Conservation (phyloP, 1,139 yeast species). For the Debaryomycetaceae sp. region DNA sequence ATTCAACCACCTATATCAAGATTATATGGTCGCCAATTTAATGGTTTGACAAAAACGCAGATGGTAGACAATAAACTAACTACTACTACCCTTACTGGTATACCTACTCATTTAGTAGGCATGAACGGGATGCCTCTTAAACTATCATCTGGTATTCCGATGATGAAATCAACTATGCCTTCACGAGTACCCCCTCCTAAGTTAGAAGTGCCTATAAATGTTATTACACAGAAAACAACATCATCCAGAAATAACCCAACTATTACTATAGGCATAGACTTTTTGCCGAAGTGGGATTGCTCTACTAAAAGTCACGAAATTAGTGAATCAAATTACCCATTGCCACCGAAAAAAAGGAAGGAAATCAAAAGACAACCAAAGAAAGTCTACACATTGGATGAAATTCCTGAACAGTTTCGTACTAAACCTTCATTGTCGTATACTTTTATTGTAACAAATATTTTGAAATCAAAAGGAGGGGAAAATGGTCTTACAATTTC, state of each 20-base stretch:
- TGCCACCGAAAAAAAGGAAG: slow-evolving; percentile 39
- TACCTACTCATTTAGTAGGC: slow-evolving; percentile 22
- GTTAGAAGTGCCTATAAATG: slow-evolving; percentile 33
- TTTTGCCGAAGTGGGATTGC: slow-evolving; percentile 22
- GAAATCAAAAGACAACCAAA: slow-evolving; percentile 47
- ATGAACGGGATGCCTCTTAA: slow-evolving; percentile 15
- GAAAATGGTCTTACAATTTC: slow-evolving; percentile 75
- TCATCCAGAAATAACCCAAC: slow-evolving; percentile 18
- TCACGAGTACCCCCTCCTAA: slow-evolving; percentile 38
- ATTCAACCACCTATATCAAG: slow-evolving; percentile 46
- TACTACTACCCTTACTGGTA: slow-evolving; percentile 15
- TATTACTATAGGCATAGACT: slow-evolving; percentile 24
- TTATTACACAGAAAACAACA: slow-evolving; percentile 18
- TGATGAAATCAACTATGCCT: slow-evolving; percentile 14
- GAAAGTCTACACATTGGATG: slow-evolving; percentile 63
- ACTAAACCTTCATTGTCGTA: slow-evolving; percentile 80
- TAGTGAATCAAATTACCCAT: slow-evolving; percentile 39
- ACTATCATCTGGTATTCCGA: slow-evolving; percentile 16
- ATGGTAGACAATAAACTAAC: slow-evolving; percentile 18
- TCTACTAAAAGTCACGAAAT: slow-evolving; percentile 31
- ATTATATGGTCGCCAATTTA: slow-evolving; percentile 23
- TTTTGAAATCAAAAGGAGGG: slow-evolving; percentile 61
- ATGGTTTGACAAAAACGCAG: slow-evolving; percentile 13
- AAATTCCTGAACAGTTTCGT: slow-evolving; percentile 83
- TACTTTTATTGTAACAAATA: slow-evolving; percentile 75